Percentiles rank a stretch among this genome's conserved stretches.
Conservation (phyloP, 345 rosid genomes). For the Heritiera fomes region DNA sequence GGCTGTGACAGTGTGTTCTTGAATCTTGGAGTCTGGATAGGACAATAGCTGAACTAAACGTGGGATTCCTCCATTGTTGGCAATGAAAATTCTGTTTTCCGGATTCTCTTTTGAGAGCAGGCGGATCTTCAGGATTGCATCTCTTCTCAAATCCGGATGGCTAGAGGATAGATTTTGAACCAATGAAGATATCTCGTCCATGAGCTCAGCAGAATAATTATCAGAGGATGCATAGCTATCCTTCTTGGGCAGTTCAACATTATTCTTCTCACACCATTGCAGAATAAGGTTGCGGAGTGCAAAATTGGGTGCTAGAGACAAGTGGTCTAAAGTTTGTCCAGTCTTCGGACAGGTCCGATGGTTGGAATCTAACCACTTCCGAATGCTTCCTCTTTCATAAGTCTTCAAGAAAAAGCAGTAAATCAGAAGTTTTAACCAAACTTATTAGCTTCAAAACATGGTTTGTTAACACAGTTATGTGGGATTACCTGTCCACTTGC, state of each 20-base stretch:
- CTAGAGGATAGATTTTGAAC: constrained; percentile 42
- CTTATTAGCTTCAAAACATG: too few species aligned
- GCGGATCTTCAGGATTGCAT: constrained; percentile 49
- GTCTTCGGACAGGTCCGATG: constrained; percentile 68
- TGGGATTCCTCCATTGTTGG: constrained; percentile 51
- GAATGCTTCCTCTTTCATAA: constrained; percentile 60
- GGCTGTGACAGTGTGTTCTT: constrained; percentile 68
- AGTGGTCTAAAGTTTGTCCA: constrained; percentile 47
- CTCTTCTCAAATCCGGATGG: constrained; percentile 31
- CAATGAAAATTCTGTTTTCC: constrained; percentile 57
- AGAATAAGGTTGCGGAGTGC: constrained; percentile 57
- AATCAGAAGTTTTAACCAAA: not conserved
- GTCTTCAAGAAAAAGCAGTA: constrained; percentile 36
- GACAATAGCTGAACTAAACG: constrained; percentile 50
- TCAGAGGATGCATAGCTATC: constrained; percentile 25
- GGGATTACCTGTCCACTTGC: constrained; percentile 67
- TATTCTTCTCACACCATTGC: constrained; percentile 61
- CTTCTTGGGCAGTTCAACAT: constrained; percentile 48
- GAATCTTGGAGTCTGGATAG: constrained; percentile 46
- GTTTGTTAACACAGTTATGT: not conserved
- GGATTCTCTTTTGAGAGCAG: constrained; percentile 60
- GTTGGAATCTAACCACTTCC: constrained; percentile 56
- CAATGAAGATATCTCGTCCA: constrained; percentile 41
- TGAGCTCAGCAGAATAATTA: constrained; percentile 33
- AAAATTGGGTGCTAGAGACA: constrained; percentile 54